Base-by-base conservation (phyloP, 805 yeast genomes). In the Pichia occidentalis region DNA sequence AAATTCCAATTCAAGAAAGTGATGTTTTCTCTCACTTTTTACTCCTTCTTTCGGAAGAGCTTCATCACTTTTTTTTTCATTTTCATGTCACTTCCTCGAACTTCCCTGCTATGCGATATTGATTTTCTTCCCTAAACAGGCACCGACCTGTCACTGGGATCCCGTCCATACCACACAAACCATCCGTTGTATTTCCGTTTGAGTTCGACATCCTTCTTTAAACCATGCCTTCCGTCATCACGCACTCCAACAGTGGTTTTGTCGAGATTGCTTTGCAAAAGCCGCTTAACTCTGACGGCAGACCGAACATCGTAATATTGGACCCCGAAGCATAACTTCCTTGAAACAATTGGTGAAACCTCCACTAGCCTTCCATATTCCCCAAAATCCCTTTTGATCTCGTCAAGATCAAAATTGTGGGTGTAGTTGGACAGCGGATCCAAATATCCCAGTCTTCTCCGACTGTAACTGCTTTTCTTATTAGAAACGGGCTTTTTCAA, bases 121-220 rank as follows among this genome's bases (percentile, higher is more conserved):
- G n/a, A n/a, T n/a, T 26, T 23, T 29, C 28, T 42, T 35, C 25
- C 44, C 46, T 48, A 57, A 79, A 69, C 5, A 77, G 40, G 37
- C 3, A 45, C 39, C 3, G 76, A 40, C 57, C 43, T 64, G 46
- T 81, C 87, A 6, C 84, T 67, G 1, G 73, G 71, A 54, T 84
- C 94, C 30, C 68, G 70, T 0, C 81, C 84, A 47, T 73, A 84
- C 75, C 77, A 71, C 2, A 79, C 58, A 7, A 65, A 57, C 92
- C 92, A 84, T 4, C 64, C 71, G 9, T 54, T 55, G 49, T 78
- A 83, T 47, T 69, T 75, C 24, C 26, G 23, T 12, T 20, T 13
- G n/a, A 42, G 3, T 12, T 19, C 31, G 9, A 22, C 17, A 8
- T 19, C 29, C n/a, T 25, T 16, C 2, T 39, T 45, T 9, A n/a